Evolutionary conservation across 495 filamentous ascomycete species (phyloP), one percentile per base, ranked within the genome.

Genomic region (Penicillium angulare): DNA sequence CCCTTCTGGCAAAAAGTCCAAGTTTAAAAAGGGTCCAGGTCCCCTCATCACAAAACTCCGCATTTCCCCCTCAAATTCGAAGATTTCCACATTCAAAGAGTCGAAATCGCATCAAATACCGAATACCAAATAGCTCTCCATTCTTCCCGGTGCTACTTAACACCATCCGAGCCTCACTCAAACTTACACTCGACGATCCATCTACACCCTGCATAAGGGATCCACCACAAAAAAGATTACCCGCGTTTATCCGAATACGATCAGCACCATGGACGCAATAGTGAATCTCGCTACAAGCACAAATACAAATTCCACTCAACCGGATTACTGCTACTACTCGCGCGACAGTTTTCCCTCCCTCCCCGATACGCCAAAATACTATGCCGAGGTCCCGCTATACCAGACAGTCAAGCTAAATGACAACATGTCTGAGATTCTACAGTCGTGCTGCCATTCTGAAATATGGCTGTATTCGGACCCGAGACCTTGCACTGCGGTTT

Each of bases 361-460:
- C 3, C 39, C 43, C 12, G 12, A 7, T 40, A 24, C 43, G 6
- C 17, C 43, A 7, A 33, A 58, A 33, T 51, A 26, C 27, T 53
- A 52, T 32, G 55, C 53, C 16, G 35, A 50, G n/a, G 59, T 59
- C 38, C 59, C 59, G 10, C 41, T 62, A n/a, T 62, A 56, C 42
- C 59, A 62, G 22, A 15, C 31, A 3, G 32, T 42, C 3, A 42
- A 50, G 7, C 36, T 20, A 3, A 7, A 50, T 33, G 35, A 12
- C 2, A 33, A 62, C 17, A 53, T 59, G 48, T 9, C 9, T 8
- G 38, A 20, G 4, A 26, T 53, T 3, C 32, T 62, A 2, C 44
- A 62, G 10, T 33, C 32, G 5, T 59, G 59, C 27, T 59, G 55
- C 21, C 10, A 33, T 13, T 15, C 20, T 10, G 13, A 35, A 2